phyloP scores from a whole-genome alignment of 2,329 filamentous ascomycete genomes.

The Ceratocystis variospora region DNA sequence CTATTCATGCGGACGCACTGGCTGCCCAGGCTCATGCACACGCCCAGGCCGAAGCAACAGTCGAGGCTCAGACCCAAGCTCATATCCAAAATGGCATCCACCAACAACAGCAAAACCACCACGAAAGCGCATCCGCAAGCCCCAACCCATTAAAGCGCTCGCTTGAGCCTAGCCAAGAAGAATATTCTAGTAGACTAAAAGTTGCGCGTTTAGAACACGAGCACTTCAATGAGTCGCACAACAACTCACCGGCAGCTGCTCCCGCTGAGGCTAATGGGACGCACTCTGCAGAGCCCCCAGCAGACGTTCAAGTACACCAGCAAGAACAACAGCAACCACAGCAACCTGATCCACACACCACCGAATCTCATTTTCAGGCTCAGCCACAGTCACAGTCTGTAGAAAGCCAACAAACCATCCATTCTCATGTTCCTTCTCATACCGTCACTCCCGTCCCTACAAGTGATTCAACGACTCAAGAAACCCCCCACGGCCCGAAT shows the following conservation, averaged over 20 bases:
- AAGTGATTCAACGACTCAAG: not conserved
- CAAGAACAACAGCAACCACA: conserved; percentile 14
- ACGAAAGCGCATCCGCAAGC: conserved; percentile 25
- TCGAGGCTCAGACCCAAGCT: not conserved
- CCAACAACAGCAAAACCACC: conserved; percentile 6
- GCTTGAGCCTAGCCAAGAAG: conserved; percentile 25
- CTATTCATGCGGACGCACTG: conserved; percentile 30
- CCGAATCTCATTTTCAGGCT: conserved; percentile 4
- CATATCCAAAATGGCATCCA: conserved; percentile 6
- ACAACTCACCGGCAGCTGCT: conserved; percentile 21
- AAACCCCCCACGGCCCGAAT: conserved; percentile 5
- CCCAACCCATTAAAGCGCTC: conserved; percentile 32
- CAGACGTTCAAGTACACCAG: conserved; percentile 11
- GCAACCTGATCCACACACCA: not conserved
- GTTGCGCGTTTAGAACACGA: conserved; percentile 14
- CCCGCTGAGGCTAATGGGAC: conserved; percentile 9
- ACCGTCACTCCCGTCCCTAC: not conserved
- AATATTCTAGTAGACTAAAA: conserved; percentile 14
- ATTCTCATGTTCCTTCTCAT: conserved; percentile 11
- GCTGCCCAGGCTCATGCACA: conserved; percentile 24
- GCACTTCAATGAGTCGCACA: conserved; percentile 24
- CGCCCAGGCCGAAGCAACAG: not conserved
- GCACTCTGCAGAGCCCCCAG: not conserved
- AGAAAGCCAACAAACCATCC: not conserved
- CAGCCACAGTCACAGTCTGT: not conserved